Conservation (phyloP, 2,329 filamentous ascomycete genomes). For the Cladophialophora carrionii region DNA sequence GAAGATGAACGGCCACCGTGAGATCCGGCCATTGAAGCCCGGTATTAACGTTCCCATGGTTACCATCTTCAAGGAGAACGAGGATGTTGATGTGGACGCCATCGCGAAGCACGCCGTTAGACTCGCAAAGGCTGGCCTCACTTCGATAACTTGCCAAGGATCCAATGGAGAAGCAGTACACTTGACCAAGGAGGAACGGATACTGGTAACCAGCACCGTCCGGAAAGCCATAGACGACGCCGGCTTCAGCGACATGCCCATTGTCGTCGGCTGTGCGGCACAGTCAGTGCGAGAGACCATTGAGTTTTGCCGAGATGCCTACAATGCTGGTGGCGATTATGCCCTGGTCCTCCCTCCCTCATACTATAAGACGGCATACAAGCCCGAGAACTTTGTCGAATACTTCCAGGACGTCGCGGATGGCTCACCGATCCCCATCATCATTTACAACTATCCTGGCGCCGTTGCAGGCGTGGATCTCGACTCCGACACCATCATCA, state of each 20-base stretch:
- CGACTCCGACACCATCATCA: constrained; percentile 66
- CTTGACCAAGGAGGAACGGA: constrained; percentile 70
- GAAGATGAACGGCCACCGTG: constrained; percentile 34
- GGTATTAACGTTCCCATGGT: constrained; percentile 75
- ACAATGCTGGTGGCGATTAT: constrained; percentile 71
- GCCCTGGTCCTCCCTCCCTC: constrained; percentile 75
- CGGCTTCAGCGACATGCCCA: constrained; percentile 64
- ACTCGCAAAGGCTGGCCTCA: constrained; percentile 72
- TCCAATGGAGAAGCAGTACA: constrained; percentile 84
- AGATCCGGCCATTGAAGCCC: constrained; percentile 35
- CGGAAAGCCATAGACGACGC: constrained; percentile 69
- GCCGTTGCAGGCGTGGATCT: constrained; percentile 70
- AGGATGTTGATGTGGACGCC: constrained; percentile 67
- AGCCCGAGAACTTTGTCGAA: constrained; percentile 60
- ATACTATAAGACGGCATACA: constrained; percentile 73
- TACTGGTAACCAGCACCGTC: constrained; percentile 69
- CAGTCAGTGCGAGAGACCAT: constrained; percentile 75
- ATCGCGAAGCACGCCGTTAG: constrained; percentile 65
- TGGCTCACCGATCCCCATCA: constrained; percentile 62
- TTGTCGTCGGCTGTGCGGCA: constrained; percentile 75
- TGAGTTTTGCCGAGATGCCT: constrained; percentile 69
- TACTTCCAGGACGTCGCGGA: constrained; percentile 70
- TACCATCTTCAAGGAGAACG: constrained; percentile 70
- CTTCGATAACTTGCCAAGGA: constrained; percentile 75
- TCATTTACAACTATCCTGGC: constrained; percentile 75